phyloP scores from a whole-genome alignment of 106 monocot species.

The Vanilla planifolia region DNA sequence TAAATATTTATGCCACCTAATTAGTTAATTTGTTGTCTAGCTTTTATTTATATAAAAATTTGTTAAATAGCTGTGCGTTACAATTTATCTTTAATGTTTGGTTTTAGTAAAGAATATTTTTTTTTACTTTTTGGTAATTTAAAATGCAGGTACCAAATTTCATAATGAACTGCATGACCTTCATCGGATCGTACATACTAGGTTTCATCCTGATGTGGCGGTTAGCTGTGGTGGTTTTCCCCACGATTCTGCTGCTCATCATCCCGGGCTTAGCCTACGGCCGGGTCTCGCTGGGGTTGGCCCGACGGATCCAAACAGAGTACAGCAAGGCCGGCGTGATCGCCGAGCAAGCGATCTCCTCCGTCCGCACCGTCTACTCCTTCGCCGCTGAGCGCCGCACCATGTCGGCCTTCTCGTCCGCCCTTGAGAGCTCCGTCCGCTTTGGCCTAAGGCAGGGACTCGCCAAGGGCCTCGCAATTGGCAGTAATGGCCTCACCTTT shows the following conservation, averaged over 20 bases:
- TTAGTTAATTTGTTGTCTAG: too few species aligned
- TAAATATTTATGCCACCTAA: too few species aligned
- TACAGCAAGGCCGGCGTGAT: conserved; percentile 51
- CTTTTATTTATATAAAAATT: too few species aligned
- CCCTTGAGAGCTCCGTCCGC: conserved; percentile 53
- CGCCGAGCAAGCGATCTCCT: conserved; percentile 73
- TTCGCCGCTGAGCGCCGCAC: conserved; percentile 61
- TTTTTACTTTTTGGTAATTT: too few species aligned
- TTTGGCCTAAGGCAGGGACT: conserved; percentile 65
- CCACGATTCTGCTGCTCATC: conserved; percentile 45
- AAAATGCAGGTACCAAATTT: conserved; percentile 52
- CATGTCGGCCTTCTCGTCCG: conserved; percentile 46
- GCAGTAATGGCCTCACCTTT: conserved; percentile 69
- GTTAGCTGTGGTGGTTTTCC: conserved; percentile 48
- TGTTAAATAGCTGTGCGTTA: too few species aligned
- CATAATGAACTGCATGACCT: conserved; percentile 44
- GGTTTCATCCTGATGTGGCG: conserved; percentile 56
- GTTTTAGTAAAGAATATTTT: too few species aligned
- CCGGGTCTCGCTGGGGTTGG: conserved; percentile 36
- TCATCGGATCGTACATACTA: conserved; percentile 36
- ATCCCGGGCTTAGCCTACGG: conserved; percentile 61
- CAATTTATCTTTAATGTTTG: too few species aligned
- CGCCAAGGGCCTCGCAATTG: conserved; percentile 72
- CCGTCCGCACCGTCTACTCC: conserved; percentile 71
- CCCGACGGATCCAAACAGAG: conserved; percentile 41